Percentiles rank a stretch among this genome's conserved stretches.
These are phyloP conservation scores for Cylindrodendrum hubeiense DNA, from an alignment of 2,329 filamentous ascomycete genomes.

Conservation along the genomic window DNA sequence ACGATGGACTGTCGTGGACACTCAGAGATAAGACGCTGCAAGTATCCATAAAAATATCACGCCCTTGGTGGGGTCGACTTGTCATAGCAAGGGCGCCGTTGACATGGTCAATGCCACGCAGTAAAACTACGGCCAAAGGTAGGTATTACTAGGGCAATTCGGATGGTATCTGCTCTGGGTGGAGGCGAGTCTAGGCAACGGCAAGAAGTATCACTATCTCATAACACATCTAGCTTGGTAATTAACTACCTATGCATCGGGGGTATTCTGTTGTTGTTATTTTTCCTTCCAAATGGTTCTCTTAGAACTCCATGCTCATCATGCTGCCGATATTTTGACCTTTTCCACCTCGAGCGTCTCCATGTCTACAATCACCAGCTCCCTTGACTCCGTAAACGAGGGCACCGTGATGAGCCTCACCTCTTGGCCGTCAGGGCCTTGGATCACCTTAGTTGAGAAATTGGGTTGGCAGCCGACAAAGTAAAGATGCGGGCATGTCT, in stretches of 20 bases:
- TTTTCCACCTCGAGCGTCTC: constrained; percentile 86
- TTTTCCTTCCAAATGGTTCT: background rate
- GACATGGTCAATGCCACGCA: no score
- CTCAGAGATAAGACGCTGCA: no score
- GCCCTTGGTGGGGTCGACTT: no score
- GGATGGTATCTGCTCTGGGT: no score
- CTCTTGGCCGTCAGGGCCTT: constrained; percentile 74
- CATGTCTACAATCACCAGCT: constrained; percentile 85
- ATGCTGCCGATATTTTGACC: constrained; percentile 66
- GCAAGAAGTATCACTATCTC: background rate
- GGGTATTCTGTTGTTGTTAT: constrained; percentile 23
- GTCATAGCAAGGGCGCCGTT: no score
- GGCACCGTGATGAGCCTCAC: constrained; percentile 88
- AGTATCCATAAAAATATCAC: no score
- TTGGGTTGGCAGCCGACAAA: constrained; percentile 87
- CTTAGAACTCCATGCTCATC: constrained; percentile 5
- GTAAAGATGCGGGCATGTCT: constrained; percentile 88
- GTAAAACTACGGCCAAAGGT: no score
- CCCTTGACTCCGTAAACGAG: constrained; percentile 80
- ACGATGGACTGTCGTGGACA: no score
- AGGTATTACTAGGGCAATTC: no score
- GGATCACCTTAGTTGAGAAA: constrained; percentile 79
- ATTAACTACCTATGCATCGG: constrained; percentile 2
- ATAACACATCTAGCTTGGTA: constrained; percentile 2
- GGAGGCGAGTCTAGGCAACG: no score